phyloP scores from a whole-genome alignment of 768 basidiomycete species.

The Asterophora parasitica region DNA sequence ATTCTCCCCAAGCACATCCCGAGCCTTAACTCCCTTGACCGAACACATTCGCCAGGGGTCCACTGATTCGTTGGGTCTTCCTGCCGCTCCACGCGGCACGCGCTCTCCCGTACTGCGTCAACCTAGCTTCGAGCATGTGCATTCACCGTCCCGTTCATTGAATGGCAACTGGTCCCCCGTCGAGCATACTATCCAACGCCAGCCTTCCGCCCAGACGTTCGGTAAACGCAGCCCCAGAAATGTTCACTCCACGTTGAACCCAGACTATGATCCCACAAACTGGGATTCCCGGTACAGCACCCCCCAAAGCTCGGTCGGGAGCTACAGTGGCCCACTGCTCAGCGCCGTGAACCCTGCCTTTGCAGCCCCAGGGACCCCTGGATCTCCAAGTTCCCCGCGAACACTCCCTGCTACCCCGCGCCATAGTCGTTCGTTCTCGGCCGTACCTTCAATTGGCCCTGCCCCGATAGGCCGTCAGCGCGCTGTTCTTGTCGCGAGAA shows the following conservation, averaged over 20 bases:
- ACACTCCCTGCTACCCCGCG: slow-evolving; percentile 6
- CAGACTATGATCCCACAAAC: slow-evolving; percentile 10
- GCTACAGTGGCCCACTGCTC: slow-evolving; percentile 4
- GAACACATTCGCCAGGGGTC: slow-evolving; percentile 23
- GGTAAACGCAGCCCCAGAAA: slow-evolving; percentile 1
- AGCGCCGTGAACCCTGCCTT: slow-evolving; percentile 7
- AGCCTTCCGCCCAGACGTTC: slow-evolving; percentile 13
- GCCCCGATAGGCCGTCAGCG: slow-evolving; percentile 8
- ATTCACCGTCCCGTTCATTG: not conserved
- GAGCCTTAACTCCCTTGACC: not conserved
- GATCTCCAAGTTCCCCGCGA: slow-evolving; percentile 1
- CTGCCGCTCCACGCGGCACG: slow-evolving; percentile 32
- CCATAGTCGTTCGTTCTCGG: slow-evolving; percentile 16
- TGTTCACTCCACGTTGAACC: not conserved
- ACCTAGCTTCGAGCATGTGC: slow-evolving; percentile 11
- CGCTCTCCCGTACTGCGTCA: slow-evolving; percentile 21
- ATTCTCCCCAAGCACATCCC: slow-evolving; percentile 3
- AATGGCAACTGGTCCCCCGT: slow-evolving; percentile 8
- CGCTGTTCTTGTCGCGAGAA: slow-evolving; percentile 7
- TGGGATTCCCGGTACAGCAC: slow-evolving; percentile 10
- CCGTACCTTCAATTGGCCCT: slow-evolving; percentile 3
- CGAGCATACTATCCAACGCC: not conserved
- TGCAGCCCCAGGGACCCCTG: not conserved
- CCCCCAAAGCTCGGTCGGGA: not conserved
- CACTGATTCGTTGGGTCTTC: slow-evolving; percentile 26